Percentiles rank a stretch among this genome's conserved stretches.
These are phyloP conservation scores for Lyophyllum atratum DNA, from an alignment of 768 basidiomycete species.

Conservation along the genomic window DNA sequence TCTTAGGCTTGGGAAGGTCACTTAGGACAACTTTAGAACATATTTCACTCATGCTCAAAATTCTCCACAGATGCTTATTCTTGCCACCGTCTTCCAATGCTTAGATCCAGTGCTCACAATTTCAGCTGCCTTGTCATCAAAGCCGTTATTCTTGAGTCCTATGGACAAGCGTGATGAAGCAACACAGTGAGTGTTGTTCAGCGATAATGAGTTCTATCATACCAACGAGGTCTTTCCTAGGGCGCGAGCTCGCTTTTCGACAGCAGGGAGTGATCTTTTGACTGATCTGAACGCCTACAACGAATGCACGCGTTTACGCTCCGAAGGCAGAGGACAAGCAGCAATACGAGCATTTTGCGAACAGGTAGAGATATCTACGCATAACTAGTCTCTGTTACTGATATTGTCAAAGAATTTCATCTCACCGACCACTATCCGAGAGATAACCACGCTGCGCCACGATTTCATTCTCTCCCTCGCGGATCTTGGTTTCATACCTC, in stretches of 20 bases:
- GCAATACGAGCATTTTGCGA: slow-evolving; percentile 67
- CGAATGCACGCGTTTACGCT: slow-evolving; percentile 52
- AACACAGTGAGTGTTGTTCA: slow-evolving; percentile 47
- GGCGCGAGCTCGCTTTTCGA: slow-evolving; percentile 69
- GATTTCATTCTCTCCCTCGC: slow-evolving; percentile 76
- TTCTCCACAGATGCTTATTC: slow-evolving; percentile 75
- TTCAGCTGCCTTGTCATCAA: slow-evolving; percentile 82
- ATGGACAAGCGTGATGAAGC: slow-evolving; percentile 85
- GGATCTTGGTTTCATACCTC: slow-evolving; percentile 69
- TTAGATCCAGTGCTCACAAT: slow-evolving; percentile 81
- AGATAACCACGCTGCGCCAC: slow-evolving; percentile 73
- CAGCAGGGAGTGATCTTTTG: slow-evolving; percentile 79
- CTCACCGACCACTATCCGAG: slow-evolving; percentile 68
- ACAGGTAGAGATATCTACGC: slow-evolving; percentile 41
- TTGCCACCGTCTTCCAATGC: slow-evolving; percentile 83
- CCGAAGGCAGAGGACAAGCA: slow-evolving; percentile 48
- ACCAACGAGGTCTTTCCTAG: slow-evolving; percentile 38
- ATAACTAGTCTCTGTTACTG: not conserved
- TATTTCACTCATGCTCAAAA: not conserved
- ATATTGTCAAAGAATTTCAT: slow-evolving; percentile 71
- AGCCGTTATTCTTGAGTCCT: slow-evolving; percentile 82
- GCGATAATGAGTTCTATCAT: not conserved
- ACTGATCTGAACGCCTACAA: slow-evolving; percentile 81
- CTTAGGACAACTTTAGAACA: not conserved
- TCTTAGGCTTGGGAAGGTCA: slow-evolving; percentile 81